Base-by-base conservation (phyloP, 2,329 filamentous ascomycete species). In the Zalaria obscura region DNA sequence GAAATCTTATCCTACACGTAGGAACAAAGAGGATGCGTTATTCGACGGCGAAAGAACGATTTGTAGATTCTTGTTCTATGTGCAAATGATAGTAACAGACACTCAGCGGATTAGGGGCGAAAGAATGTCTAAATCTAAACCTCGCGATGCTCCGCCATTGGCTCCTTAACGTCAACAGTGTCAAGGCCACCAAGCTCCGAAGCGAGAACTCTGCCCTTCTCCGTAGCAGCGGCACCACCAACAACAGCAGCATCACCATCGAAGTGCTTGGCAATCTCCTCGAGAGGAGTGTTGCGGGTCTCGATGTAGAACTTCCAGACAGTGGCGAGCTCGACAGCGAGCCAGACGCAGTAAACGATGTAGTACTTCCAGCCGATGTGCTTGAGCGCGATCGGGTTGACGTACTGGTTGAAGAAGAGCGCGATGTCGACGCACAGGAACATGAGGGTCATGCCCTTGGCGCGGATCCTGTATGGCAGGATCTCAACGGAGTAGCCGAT, bases 401-500 rank as follows among this genome's bases (percentile, higher is more conserved):
- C 54, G 45, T 56, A 63, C 38, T 56, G 52, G 50, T 61, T 61
- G 46, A 62, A 59, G 48, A 69, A 65, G 11, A 70, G 61, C 25
- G 66, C 63, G 27, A 63, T 49, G 47, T 66, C 62, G 43, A 67
- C 60, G 40, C 62, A 60, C 35, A 66, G 52, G 51, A 65, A 66
- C 57, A 66, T 61, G 25, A 72, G 48, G 5, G 66, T 59, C 52
- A 66, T 50, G 40, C 62, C 60, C 55, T 52, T 62, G 27, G 70
- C 62, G 43, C 63, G 61, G 42, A 73, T 67, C 44, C 59, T 56
- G 53, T 65, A 67, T 4, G 64, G 62, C 28, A 66, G 51, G 45
- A 71, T 67, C 50, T 70, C 67, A 39, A 63, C 60, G 9, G 57
- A 55, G 50, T 69, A 70, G 10, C 58, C 60, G 11, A 67, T 58